Base-by-base conservation (phyloP, 2,329 filamentous ascomycete species). In the Polychaeton citri region DNA sequence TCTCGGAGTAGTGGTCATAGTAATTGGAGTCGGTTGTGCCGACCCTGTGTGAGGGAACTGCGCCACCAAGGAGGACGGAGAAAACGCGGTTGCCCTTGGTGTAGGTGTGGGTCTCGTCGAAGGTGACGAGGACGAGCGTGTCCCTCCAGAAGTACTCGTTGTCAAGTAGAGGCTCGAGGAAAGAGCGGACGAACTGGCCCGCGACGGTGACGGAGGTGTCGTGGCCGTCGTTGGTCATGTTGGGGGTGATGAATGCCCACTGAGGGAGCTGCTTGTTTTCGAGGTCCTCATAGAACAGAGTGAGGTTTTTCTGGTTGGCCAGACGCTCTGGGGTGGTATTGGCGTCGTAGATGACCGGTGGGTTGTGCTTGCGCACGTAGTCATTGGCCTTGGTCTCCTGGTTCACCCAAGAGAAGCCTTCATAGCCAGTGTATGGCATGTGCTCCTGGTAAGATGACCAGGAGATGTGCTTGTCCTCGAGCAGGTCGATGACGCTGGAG, bases 361-460 rank as follows among this genome's bases (percentile, higher is more conserved):
- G 68, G 53, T 87, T 85, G 63, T 90, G 83, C 62, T 90, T 88
- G 52, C 84, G 76, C 6, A 88, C 81, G 53, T 90, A 90, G 61
- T 79, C 74, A 49, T 86, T 81, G 33, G 70, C 68, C 19, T 72
- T 70, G 2, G 70, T 81, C 46, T 72, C 42, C 44, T 74, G 74
- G 58, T 85, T 84, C 38, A 73, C 65, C 54, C 65, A 83, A 1
- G 60, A 63, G 16, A 43, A 44, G 3, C 81, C 81, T 55, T 82
- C 69, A 59, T 74, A 88, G 9, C 83, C 83, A 2, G 73, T 66
- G 58, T 76, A 85, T 2, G 83, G 83, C 67, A 80, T 69, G 50
- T 83, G 77, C 54, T 90, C 82, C 56, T 86, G 73, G 61, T 88
- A 90, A 44, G 77, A 65, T 34, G 52, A 64, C 77, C 62, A 65